A percentile compares a stretch with the other conserved stretches of the same genome.
Evolutionary conservation across 345 rosid species (phyloP).

Genomic region (Laguncularia racemosa): DNA sequence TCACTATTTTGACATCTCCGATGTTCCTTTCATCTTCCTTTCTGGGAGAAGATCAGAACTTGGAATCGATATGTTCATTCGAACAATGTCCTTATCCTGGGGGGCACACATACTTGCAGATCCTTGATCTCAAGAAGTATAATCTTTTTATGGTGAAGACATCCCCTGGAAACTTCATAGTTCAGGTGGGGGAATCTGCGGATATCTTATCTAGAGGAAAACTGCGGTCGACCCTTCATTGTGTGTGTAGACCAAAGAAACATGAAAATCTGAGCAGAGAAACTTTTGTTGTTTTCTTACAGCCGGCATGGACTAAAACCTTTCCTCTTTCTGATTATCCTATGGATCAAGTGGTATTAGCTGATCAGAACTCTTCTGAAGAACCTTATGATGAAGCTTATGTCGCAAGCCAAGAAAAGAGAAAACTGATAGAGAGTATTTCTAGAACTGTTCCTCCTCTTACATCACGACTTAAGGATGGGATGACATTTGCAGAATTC

Average conservation of each 20-base stretch:
- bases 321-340: constrained; percentile 40
- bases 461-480: constrained; percentile 62
- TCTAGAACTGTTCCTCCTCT: constrained; percentile 58
- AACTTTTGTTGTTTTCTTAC: constrained; percentile 74
- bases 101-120: constrained; percentile 46
- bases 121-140: constrained; percentile 50
- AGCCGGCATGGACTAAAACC: constrained; percentile 75
- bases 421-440: constrained; percentile 24
- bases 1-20: constrained; percentile 83
- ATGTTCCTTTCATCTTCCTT: constrained; percentile 40
- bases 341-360: constrained; percentile 17
- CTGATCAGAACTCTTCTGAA: constrained; percentile 9
- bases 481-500: constrained; percentile 89
- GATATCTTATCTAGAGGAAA: constrained; percentile 68
- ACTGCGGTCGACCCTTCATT: constrained; percentile 73
- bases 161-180: constrained; percentile 61
- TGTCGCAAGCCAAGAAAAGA: constrained; percentile 16
- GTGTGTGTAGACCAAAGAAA: constrained; percentile 54
- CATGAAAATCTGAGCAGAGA: constrained; percentile 58
- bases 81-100: constrained; percentile 35
- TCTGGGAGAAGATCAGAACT: constrained; percentile 12
- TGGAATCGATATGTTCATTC: constrained; percentile 7
- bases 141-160: constrained; percentile 53
- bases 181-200: constrained; percentile 90
- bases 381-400: constrained; percentile 11